phyloP scores from a whole-genome alignment of 2,329 filamentous ascomycete genomes.

The Cytospora piceae region DNA sequence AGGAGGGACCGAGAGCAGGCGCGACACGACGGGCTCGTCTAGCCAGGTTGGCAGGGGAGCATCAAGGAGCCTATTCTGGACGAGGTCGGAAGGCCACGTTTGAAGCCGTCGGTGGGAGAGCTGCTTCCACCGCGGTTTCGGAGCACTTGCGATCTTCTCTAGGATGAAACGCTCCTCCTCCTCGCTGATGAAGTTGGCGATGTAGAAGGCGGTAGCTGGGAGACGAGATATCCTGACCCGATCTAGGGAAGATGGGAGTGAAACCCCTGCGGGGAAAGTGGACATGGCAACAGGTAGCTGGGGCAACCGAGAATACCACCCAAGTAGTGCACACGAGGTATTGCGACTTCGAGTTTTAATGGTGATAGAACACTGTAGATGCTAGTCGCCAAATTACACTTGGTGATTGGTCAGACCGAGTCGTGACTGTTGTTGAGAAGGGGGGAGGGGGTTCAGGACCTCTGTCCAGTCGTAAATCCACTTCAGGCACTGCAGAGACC shows the following conservation, averaged over 20 bases:
- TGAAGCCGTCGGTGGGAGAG: constrained; percentile 89
- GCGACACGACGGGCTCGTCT: constrained; percentile 67
- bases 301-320: constrained; percentile 4
- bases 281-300: constrained; percentile 21
- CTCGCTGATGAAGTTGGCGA: constrained; percentile 78
- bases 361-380: not conserved
- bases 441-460: not conserved
- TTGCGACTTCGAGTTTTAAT: not conserved
- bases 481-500: not conserved
- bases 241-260: constrained; percentile 54
- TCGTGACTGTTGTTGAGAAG: not conserved
- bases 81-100: constrained; percentile 84
- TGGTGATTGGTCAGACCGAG: not conserved
- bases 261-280: constrained; percentile 28
- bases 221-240: constrained; percentile 56
- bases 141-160: constrained; percentile 66
- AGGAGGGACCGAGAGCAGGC: constrained; percentile 55
- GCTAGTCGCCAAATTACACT: not conserved
- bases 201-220: constrained; percentile 76
- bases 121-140: constrained; percentile 80
- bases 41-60: constrained; percentile 78
- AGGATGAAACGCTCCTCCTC: constrained; percentile 75
- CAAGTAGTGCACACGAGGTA: not conserved
- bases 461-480: not conserved
- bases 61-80: constrained; percentile 75